Evolutionary conservation across 495 filamentous ascomycete species (phyloP), one percentile per base, ranked within the genome.

Genomic region (Aspergillus haitiensis): DNA sequence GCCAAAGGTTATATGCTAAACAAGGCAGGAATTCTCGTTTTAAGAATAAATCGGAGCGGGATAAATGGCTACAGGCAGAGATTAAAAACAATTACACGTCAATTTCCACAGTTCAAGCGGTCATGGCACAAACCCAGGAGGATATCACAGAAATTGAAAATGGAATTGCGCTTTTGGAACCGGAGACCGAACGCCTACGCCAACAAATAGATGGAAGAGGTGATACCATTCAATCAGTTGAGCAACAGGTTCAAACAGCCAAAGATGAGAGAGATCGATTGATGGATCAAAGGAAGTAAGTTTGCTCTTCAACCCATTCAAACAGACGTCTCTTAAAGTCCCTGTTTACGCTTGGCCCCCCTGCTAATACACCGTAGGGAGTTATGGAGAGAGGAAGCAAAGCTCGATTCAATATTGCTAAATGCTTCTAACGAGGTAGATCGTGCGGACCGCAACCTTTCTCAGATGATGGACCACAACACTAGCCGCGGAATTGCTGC

Each of bases 21-120:
- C 95, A 98, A 73, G 90, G 91, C 40, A 86, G 93, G n/a, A 91
- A 88, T 68, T 86, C 87, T 34, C 88, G 90, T 56, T 98, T 96
- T 75, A 88, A 83, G 67, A 93, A 82, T 67, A 96, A 96, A 73
- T 84, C 82, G 3, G 91, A 97, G 65, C 86, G 94, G 3, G 95
- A 99, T 67, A 83, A 84, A 40, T 97, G 82, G 80, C 78, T 99
- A 16, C 84, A 86, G 52, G 82, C 84, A 46, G 87, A 97, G 69
- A 87, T 98, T 63, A 81, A 90, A 45, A 88, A 92, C n/a, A 87
- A 89, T 52, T 88, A 90, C 60, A 78, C 80, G 31, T 87, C 87
- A 5, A 70, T 96, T 33, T 84, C 86, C 3, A 85, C 83, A n/a
- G 87, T 92, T 46, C 92, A 91, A 64, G 87, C 87, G 18, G 91